These are phyloP conservation scores for Leccinum cinnamomeum DNA, from an alignment of 1,284 basidiomycete genomes.

Conservation along the genomic window DNA sequence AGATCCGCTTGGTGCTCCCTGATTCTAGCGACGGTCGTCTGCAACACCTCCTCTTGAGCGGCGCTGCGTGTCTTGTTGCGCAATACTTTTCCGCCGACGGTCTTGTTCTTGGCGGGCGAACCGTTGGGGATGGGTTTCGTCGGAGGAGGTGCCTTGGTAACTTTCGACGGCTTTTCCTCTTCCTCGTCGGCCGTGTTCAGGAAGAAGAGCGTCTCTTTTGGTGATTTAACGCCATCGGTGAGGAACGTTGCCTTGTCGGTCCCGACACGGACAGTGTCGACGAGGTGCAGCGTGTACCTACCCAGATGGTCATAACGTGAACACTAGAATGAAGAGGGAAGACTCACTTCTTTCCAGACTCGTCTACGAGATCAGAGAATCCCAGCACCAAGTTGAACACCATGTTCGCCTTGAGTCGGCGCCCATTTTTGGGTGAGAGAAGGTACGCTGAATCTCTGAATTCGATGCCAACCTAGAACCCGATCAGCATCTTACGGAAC, in stretches of 20 bases:
- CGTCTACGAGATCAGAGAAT: constrained; percentile 79
- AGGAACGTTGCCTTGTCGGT: constrained; percentile 68
- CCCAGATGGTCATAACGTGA: constrained; percentile 7
- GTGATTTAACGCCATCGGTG: constrained; percentile 81
- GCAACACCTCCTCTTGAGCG: constrained; percentile 76
- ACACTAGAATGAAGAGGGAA: background rate
- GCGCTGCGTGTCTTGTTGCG: constrained; percentile 82
- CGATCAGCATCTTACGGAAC: constrained; percentile 2
- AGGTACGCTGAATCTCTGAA: constrained; percentile 90
- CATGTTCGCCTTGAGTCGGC: constrained; percentile 79
- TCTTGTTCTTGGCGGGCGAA: constrained; percentile 68
- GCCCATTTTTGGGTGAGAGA: constrained; percentile 78
- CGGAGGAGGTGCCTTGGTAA: constrained; percentile 57
- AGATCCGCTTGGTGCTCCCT: constrained; percentile 89
- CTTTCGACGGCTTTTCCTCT: constrained; percentile 54
- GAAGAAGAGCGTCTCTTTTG: constrained; percentile 91
- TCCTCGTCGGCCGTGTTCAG: constrained; percentile 56
- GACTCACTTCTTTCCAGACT: constrained; percentile 72
- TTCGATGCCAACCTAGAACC: constrained; percentile 82
- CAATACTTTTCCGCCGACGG: constrained; percentile 78
- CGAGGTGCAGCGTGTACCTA: constrained; percentile 88
- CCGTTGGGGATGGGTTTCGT: constrained; percentile 55
- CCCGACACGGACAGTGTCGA: constrained; percentile 86
- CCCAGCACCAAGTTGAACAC: constrained; percentile 83
- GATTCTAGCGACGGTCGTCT: constrained; percentile 69